These are phyloP conservation scores for Xanthoconium stramineum DNA, from an alignment of 768 basidiomycete genomes.

Conservation along the genomic window DNA sequence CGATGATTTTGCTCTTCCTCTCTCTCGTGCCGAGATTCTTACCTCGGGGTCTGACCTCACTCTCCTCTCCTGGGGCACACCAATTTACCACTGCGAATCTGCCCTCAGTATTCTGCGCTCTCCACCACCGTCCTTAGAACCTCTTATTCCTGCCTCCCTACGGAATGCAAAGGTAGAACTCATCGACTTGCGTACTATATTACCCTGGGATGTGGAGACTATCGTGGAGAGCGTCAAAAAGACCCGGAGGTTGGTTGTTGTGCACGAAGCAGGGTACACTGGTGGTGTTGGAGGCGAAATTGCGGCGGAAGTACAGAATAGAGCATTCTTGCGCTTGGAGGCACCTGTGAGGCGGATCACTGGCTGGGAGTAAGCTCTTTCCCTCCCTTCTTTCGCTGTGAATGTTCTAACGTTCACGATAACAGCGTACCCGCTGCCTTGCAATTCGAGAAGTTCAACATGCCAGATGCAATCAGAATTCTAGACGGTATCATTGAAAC, in stretches of 20 bases:
- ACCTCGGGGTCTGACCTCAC: constrained; percentile 80
- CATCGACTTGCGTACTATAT: constrained; percentile 84
- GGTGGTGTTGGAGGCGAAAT: constrained; percentile 91
- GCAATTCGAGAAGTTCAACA: constrained; percentile 89
- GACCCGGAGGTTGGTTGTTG: constrained; percentile 82
- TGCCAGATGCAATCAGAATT: constrained; percentile 82
- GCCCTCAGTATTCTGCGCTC: constrained; percentile 71
- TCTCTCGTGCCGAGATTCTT: constrained; percentile 78
- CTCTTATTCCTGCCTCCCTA: constrained; percentile 60
- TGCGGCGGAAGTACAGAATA: constrained; percentile 84
- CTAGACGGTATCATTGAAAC: constrained; percentile 85
- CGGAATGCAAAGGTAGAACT: constrained; percentile 78
- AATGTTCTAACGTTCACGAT: constrained; percentile 1
- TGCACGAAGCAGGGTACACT: constrained; percentile 88
- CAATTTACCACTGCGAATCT: constrained; percentile 84
- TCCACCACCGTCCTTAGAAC: constrained; percentile 61
- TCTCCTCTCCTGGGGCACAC: constrained; percentile 89
- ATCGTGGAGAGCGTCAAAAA: constrained; percentile 79
- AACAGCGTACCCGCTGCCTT: constrained; percentile 76
- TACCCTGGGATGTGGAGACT: constrained; percentile 86
- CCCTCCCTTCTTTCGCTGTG: neutral
- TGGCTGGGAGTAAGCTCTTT: constrained; percentile 88
- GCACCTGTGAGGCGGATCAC: constrained; percentile 86
- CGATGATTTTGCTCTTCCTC: constrained; percentile 82
- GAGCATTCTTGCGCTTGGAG: constrained; percentile 83